phyloP scores from a whole-genome alignment of 2,329 filamentous ascomycete genomes.

The Pseudocercospora vitis region DNA sequence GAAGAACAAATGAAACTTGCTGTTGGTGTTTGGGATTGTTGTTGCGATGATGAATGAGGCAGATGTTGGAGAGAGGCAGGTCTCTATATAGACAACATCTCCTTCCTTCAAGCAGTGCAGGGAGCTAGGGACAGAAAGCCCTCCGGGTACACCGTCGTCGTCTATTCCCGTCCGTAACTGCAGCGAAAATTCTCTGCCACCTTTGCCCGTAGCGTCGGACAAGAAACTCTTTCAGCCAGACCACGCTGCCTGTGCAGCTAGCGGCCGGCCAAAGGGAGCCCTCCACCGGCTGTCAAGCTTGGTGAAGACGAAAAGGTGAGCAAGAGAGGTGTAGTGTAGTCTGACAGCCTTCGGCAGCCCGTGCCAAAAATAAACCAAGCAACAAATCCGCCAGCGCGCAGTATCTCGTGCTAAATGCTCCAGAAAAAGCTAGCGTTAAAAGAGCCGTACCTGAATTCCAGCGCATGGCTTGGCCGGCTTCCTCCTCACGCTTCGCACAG shows the following conservation, averaged over 20 bases:
- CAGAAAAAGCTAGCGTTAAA: neutral
- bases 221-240: slow-evolving; percentile 16
- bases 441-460: neutral
- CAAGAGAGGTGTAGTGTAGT: slow-evolving; percentile 5
- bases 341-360: slow-evolving; percentile 4
- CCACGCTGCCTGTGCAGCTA: slow-evolving; percentile 19
- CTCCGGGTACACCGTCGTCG: neutral
- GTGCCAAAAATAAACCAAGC: slow-evolving; percentile 6
- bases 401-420: slow-evolving; percentile 1
- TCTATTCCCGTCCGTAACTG: slow-evolving; percentile 26
- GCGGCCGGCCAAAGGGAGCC: slow-evolving; percentile 9
- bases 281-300: neutral
- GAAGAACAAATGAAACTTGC: slow-evolving; percentile 10
- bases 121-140: neutral
- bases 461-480: slow-evolving; percentile 1
- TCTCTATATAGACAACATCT: slow-evolving; percentile 23
- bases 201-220: slow-evolving; percentile 12
- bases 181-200: slow-evolving; percentile 20
- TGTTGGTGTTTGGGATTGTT: slow-evolving; percentile 14
- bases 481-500: neutral
- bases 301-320: slow-evolving; percentile 2
- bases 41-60: slow-evolving; percentile 19
- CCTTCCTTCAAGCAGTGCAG: slow-evolving; percentile 5
- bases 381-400: neutral
- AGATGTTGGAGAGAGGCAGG: slow-evolving; percentile 7